Base-by-base conservation (phyloP, 2,329 filamentous ascomycete genomes). In the Aureobasidium melanogenum region DNA sequence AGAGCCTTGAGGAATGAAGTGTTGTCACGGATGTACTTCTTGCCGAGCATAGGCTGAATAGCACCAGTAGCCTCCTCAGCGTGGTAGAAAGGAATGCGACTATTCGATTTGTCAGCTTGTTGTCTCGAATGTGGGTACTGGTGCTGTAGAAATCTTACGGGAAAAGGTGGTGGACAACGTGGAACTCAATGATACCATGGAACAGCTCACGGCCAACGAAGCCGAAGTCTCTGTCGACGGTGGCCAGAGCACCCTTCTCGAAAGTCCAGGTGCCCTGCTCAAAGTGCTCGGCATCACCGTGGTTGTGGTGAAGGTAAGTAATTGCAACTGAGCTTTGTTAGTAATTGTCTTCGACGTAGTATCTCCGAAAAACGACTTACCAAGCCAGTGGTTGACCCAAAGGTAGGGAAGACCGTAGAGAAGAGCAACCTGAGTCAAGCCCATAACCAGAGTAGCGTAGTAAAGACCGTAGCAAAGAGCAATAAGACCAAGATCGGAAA, bases 301-400 rank as follows among this genome's bases (percentile, higher is more conserved):
- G 83, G 60, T 84, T 87, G 78, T 89, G 87, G 74, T 89, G 87
- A 22, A 89, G 84, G 74, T 88, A 89, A 51, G 87, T 89, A 70
- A 89, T 89, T 64, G 85, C 85, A 22, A 89, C 85, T 51, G 9
- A 1, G 84, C 36, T 1, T n/a, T 22, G 24, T 44, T 34, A 65
- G 48, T 43, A 17, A 30, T n/a, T n/a, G n/a, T n/a, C n/a, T n/a
- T n/a, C n/a, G n/a, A n/a, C n/a, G n/a, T n/a, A n/a, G n/a, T n/a
- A n/a, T n/a, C n/a, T n/a, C n/a, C n/a, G n/a, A n/a, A 19, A 3
- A 19, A 10, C 4, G n/a, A 19, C 79, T 67, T 74, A 84, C 81
- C 80, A 59, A 88, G 79, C 85, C 85, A 88, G 77, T 88, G 83
- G 76, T 88, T 84, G 36, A 87, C 80, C 85, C 85, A 88, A 63